Evolutionary conservation across 1,284 basidiomycete species (phyloP).

Genomic region (Neotropicomus parvogracilis): DNA sequence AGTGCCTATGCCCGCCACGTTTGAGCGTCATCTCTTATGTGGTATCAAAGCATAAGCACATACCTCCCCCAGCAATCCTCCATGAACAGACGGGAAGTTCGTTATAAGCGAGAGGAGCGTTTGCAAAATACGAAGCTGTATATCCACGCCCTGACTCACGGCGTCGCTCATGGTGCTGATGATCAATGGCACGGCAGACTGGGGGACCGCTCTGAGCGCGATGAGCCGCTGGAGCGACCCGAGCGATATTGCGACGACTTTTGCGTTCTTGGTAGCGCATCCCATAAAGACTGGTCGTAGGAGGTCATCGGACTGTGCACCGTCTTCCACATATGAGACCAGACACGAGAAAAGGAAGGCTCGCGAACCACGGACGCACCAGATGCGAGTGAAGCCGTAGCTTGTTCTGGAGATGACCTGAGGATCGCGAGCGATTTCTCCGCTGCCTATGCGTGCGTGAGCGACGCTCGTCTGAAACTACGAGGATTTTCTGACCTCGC

Average conservation of each 20-base stretch:
- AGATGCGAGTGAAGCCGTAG: constrained; percentile 57
- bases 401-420: constrained; percentile 69
- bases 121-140: constrained; percentile 89
- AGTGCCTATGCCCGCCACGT: constrained; percentile 57
- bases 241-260: constrained; percentile 90
- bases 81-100: constrained; percentile 80
- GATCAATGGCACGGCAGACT: constrained; percentile 73
- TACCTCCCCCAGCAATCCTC: constrained; percentile 75
- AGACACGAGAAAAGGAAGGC: not conserved
- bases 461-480: not conserved
- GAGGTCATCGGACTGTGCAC: constrained; percentile 75
- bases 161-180: constrained; percentile 80
- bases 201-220: constrained; percentile 79
- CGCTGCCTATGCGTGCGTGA: constrained; percentile 53
- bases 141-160: constrained; percentile 91
- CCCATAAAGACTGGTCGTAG: constrained; percentile 91
- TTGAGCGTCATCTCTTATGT: not conserved
- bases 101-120: constrained; percentile 87
- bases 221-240: constrained; percentile 91
- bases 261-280: constrained; percentile 89
- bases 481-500: constrained; percentile 51
- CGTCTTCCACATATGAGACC: constrained; percentile 48
- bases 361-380: constrained; percentile 42
- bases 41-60: constrained; percentile 26
- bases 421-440: constrained; percentile 82